phyloP scores from a whole-genome alignment of 352 stramenopile species.

The Pythium volutum region DNA sequence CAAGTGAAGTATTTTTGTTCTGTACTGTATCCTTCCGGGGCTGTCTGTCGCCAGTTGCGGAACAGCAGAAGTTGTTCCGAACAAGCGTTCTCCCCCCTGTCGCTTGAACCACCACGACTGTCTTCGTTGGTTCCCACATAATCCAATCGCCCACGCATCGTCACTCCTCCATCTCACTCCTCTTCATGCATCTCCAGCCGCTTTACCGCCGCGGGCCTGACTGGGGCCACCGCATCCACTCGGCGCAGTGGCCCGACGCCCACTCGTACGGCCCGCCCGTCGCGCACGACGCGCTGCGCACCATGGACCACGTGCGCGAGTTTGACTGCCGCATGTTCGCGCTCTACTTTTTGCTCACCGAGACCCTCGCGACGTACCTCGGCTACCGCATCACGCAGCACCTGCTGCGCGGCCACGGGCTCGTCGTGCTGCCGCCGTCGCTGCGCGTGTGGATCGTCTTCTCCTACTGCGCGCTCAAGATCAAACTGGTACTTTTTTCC shows the following conservation, averaged over 20 bases:
- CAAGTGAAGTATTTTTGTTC: constrained; percentile 23
- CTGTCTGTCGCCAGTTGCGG: neutral
- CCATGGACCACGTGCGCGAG: constrained; percentile 35
- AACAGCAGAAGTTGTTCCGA: constrained; percentile 17
- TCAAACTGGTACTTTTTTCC: constrained; percentile 50
- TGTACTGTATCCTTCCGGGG: neutral
- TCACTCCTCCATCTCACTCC: neutral
- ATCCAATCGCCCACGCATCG: too few relatives aligned
- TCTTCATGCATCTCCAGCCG: constrained; percentile 29
- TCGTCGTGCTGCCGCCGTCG: constrained; percentile 57
- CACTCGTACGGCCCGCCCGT: constrained; percentile 47
- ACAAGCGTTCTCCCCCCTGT: neutral
- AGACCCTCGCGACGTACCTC: constrained; percentile 73
- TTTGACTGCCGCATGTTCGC: constrained; percentile 74
- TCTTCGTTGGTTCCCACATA: neutral
- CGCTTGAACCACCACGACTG: neutral
- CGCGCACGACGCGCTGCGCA: constrained; percentile 32
- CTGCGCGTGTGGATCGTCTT: constrained; percentile 68
- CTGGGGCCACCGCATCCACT: constrained; percentile 43
- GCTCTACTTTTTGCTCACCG: constrained; percentile 72
- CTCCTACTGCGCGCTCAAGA: constrained; percentile 74
- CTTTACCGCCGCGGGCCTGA: constrained; percentile 59
- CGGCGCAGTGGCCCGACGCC: constrained; percentile 26
- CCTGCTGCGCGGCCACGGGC: constrained; percentile 61
- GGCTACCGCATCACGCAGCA: constrained; percentile 81